phyloP scores from a whole-genome alignment of 176 grass and related monocot species.

The Thalia dealbata region DNA sequence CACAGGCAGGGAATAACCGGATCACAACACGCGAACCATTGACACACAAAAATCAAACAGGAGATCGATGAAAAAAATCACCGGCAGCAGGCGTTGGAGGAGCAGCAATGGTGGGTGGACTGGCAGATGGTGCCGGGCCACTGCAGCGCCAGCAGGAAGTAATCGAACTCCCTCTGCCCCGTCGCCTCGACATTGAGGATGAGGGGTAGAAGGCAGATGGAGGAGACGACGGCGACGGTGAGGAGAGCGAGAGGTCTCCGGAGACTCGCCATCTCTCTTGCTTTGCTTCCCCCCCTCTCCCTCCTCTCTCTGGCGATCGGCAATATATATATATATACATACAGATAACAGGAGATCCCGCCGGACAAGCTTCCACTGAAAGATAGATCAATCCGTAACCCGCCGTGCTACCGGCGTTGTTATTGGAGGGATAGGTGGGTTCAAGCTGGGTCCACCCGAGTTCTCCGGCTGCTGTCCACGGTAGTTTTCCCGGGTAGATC shows the following conservation, averaged over 20 bases:
- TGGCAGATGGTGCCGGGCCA: constrained; percentile 79
- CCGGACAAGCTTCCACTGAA: too few relatives aligned
- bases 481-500: too few relatives aligned
- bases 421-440: too few relatives aligned
- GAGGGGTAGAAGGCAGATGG: constrained; percentile 19
- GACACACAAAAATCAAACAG: not conserved
- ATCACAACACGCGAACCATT: not conserved
- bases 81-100: constrained; percentile 86
- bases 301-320: not conserved
- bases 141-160: constrained; percentile 72
- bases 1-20: not conserved
- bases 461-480: too few relatives aligned
- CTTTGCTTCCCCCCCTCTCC: constrained; percentile 23
- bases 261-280: not conserved
- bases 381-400: too few relatives aligned
- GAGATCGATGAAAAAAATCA: constrained; percentile 2
- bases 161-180: constrained; percentile 52
- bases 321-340: not conserved
- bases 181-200: constrained; percentile 17
- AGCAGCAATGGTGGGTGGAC: constrained; percentile 61
- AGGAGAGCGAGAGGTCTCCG: constrained; percentile 24
- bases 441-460: too few relatives aligned
- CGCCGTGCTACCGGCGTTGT: too few relatives aligned
- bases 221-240: constrained; percentile 13
- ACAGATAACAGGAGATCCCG: too few relatives aligned